These are phyloP conservation scores for Vinca major DNA, from an alignment of 305 asterid genomes.

Conservation along the genomic window DNA sequence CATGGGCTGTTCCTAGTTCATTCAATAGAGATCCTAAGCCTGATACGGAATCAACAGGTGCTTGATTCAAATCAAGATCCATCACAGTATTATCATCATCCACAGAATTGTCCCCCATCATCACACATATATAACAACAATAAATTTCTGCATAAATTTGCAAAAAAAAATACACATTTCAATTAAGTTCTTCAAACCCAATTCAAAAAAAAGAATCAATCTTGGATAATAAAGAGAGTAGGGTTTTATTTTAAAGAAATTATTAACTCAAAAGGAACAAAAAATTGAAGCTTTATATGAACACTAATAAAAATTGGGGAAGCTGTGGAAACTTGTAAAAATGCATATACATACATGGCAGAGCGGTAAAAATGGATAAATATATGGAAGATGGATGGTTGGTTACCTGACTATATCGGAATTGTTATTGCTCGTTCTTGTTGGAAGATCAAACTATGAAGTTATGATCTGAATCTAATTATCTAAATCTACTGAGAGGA, in stretches of 20 bases:
- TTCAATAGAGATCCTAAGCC: slow-evolving; percentile 40
- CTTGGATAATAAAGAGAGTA: background rate
- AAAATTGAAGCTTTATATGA: background rate
- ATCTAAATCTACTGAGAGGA: too few relatives aligned
- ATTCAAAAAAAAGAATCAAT: background rate
- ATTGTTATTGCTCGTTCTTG: too few relatives aligned
- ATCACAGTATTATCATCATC: background rate
- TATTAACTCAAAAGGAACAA: background rate
- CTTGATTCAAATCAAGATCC: slow-evolving; percentile 39
- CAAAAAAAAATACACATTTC: too few relatives aligned
- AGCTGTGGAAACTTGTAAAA: too few relatives aligned
- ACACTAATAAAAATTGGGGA: background rate
- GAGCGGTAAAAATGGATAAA: too few relatives aligned
- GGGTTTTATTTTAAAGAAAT: background rate
- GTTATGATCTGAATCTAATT: too few relatives aligned
- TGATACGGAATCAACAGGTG: slow-evolving; percentile 27
- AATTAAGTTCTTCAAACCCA: background rate
- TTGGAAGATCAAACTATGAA: too few relatives aligned
- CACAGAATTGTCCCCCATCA: slow-evolving; percentile 2
- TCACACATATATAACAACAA: background rate
- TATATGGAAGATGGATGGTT: too few relatives aligned
- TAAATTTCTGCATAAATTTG: background rate
- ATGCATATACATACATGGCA: too few relatives aligned
- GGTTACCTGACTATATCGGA: too few relatives aligned
- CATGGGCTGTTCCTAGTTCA: slow-evolving; percentile 48